Base-by-base conservation (phyloP, 2,329 filamentous ascomycete genomes). In the Ophiocordyceps camponoti-rufipedis region DNA sequence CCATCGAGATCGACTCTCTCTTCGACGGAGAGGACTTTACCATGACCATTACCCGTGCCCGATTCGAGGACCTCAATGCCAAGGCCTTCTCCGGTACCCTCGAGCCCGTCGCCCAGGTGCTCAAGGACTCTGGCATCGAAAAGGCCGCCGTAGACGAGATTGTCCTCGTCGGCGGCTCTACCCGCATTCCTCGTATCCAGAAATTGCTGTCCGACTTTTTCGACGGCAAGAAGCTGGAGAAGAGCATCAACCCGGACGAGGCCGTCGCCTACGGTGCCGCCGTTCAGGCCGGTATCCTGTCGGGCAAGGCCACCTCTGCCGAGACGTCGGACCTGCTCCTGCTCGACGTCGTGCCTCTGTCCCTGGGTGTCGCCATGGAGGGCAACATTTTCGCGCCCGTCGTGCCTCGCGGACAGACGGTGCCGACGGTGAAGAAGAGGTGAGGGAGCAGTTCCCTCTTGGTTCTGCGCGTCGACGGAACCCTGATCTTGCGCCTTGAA, bases 201-300 rank as follows among this genome's bases (percentile, higher is more conserved):
- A 96, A 96, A 80, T 83, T 98, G 55, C 81, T 98, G 55, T 88
- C 82, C 72, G 91, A 98, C 70, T 95, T 88, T 79, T 98, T 98
- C 74, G 85, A 93, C 66, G 88, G 88, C 70, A 98, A 98, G 86
- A 95, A 98, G 83, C 85, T 95, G 55, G 89, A 96, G 80, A 96
- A 95, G 78, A 91, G 85, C 75, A 96, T 96, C 75, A 98, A 98
- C 80, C 91, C 91, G 59, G 91, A 98, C 64, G 91, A 98, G 77
- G 91, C 91, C 57, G 91, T 98, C 61, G 91, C 91, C 58, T 95
- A 95, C 71, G 91, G 91, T 80, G 91, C 91, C 54, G 91, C 91
- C 58, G 89, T 98, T 51, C 91, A 98, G 74, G 91, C 91, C 55
- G 91, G 88, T 80, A 95, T 98, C 65, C 82, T 98, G 54, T 95